Base-by-base conservation (phyloP, 352 stramenopile species). In the Phytophthora uliginosa region DNA sequence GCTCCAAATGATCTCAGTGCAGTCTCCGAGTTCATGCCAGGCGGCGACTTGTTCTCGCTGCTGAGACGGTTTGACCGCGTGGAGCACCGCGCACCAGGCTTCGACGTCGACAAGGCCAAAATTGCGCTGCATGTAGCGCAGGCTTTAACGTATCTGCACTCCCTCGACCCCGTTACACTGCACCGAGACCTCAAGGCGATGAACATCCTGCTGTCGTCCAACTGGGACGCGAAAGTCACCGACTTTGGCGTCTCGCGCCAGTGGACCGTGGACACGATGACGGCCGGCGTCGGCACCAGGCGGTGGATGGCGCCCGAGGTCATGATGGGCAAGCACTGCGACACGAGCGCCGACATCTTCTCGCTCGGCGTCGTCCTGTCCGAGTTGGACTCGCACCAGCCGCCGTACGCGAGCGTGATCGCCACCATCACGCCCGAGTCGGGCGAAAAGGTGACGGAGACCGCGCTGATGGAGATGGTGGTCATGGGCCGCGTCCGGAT, bases 171-270 rank as follows among this genome's bases (percentile, higher is more conserved):
- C 0, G 53, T 72, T 9, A 56, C 88, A 0, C 36, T 92, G 26
- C 82, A 89, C 26, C 80, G 82, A 50, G 80, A 92, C 45, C 68
- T 92, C 52, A 92, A 90, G 62, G 90, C 84, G 1, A 83, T 80
- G 65, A 92, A 90, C 60, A 78, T 92, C 28, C 61, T 92, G 9
- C 56, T 92, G 17, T 63, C 72, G 7, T 42, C 51, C 0, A 38
- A 74, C 2, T 69, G 68, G 38, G 52, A 80, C 15, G 78, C 84
- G 24, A 92, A 92, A 38, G 45, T 92, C 68, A 83, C 81, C 9
- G 82, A 89, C 65, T 92, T 92, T 70, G 84, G 84, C 26, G 73
- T 86, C 3, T 82, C 79, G 5, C 69, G 82, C 7, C 74, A 77
- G 42, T 74, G 68, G 47, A 76, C 73, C 31, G 64, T 60, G 47